Conservation (phyloP, 192 early-diverging fungal species). For the Coemansia sp. region DNA sequence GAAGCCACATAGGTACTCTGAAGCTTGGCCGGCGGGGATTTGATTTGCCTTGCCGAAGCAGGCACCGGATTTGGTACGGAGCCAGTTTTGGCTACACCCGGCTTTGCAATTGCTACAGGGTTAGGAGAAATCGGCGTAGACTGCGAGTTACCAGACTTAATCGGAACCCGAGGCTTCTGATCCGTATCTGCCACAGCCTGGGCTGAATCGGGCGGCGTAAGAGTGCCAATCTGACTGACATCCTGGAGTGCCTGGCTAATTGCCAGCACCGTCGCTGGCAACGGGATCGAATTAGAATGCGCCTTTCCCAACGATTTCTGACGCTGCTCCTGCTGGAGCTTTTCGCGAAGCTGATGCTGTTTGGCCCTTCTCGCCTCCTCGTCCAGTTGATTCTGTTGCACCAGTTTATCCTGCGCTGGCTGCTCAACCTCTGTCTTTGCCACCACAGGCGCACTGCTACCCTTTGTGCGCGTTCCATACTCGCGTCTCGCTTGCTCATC, state of each 20-base stretch:
- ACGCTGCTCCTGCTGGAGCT: constrained; percentile 2
- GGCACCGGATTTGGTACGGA: background rate
- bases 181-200: background rate
- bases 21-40: background rate
- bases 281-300: background rate
- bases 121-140: background rate
- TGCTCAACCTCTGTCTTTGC: too few relatives aligned
- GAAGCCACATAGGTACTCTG: background rate
- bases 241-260: background rate
- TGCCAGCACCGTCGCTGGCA: background rate
- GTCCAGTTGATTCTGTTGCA: background rate
- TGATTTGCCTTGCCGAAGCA: background rate
- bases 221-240: background rate
- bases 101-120: background rate
- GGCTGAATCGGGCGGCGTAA: background rate
- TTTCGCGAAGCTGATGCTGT: constrained; percentile 7
- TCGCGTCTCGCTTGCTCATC: background rate
- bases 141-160: background rate
- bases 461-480: background rate
- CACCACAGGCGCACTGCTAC: background rate
- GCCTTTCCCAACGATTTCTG: background rate
- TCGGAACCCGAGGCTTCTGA: background rate
- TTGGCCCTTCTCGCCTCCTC: background rate
- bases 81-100: background rate
- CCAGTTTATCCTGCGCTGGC: too few relatives aligned